Percentiles rank a stretch among this genome's conserved stretches.
These are phyloP conservation scores for Hyaloscypha variabilis DNA, from an alignment of 495 filamentous ascomycete species.

Conservation along the genomic window DNA sequence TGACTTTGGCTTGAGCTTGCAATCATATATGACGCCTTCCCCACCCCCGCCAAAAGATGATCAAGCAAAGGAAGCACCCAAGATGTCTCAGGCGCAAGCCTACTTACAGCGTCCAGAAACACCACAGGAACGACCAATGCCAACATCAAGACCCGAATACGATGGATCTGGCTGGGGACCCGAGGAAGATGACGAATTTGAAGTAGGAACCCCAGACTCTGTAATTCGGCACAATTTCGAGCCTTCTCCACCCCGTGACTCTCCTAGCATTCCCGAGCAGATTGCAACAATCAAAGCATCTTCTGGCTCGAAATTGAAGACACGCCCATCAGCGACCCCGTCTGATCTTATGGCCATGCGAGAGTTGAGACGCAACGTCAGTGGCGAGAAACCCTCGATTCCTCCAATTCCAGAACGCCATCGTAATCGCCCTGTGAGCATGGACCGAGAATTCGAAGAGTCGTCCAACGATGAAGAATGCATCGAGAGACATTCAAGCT, in stretches of 20 bases:
- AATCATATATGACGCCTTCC: conserved; percentile 52
- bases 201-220: conserved; percentile 87
- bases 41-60: conserved; percentile 45
- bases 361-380: conserved; percentile 81
- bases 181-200: conserved; percentile 53
- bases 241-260: conserved; percentile 48
- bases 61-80: conserved; percentile 11
- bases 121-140: conserved; percentile 57
- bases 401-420: conserved; percentile 65
- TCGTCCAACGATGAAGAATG: conserved; percentile 40
- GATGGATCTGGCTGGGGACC: conserved; percentile 58
- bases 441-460: conserved; percentile 40
- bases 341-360: conserved; percentile 87
- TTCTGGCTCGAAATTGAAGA: conserved; percentile 85
- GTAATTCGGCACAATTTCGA: conserved; percentile 78
- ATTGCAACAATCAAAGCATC: conserved; percentile 86
- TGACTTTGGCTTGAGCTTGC: conserved; percentile 53
- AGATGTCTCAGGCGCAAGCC: conserved; percentile 52
- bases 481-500: conserved; percentile 54
- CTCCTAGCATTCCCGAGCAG: conserved; percentile 73
- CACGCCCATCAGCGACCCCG: conserved; percentile 82
- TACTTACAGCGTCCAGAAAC: conserved; percentile 62
- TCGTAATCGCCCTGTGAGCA: conserved; percentile 45
- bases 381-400: conserved; percentile 58
- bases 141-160: conserved; percentile 46